A percentile compares a stretch with the other conserved stretches of the same genome.
Conservation (phyloP, 257 asterid genomes). For the Primulina tabacum region DNA sequence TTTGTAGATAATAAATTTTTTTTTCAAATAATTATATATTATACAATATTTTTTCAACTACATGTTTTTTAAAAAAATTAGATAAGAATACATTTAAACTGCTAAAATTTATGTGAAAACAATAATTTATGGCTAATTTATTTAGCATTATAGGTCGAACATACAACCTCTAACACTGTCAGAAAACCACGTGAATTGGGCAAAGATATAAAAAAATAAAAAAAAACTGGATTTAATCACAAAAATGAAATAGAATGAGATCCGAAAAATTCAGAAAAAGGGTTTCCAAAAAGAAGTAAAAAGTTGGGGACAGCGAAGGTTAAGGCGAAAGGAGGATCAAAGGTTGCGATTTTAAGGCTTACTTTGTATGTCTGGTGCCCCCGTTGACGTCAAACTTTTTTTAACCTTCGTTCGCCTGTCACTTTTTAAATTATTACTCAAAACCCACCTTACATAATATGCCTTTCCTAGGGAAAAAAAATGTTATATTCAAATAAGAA, state of each 20-base stretch:
- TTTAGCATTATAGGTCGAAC: too few relatives aligned
- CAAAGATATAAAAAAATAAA: background rate
- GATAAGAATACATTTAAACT: too few relatives aligned
- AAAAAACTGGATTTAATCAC: conserved; percentile 1
- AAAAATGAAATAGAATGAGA: conserved; percentile 11
- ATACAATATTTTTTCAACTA: too few relatives aligned
- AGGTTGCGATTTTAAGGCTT: background rate
- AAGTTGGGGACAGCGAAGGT: conserved; percentile 27
- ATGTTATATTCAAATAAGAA: too few relatives aligned
- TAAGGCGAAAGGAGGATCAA: conserved; percentile 36
- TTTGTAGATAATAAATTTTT: too few relatives aligned
- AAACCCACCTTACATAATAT: too few relatives aligned
- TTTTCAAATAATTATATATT: too few relatives aligned
- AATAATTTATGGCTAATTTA: too few relatives aligned
- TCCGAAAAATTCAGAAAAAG: background rate
- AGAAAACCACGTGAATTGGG: background rate
- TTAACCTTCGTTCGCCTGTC: conserved; percentile 5
- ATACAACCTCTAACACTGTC: background rate
- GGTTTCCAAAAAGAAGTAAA: conserved; percentile 31
- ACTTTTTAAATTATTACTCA: background rate
- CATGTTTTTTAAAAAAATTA: too few relatives aligned
- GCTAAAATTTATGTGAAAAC: too few relatives aligned
- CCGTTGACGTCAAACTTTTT: conserved; percentile 6
- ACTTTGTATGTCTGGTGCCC: background rate
- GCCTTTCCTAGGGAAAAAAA: too few relatives aligned